Evolutionary conservation across 805 yeast genomes (phyloP).

Genomic region (Myxozyma mucilagina): DNA sequence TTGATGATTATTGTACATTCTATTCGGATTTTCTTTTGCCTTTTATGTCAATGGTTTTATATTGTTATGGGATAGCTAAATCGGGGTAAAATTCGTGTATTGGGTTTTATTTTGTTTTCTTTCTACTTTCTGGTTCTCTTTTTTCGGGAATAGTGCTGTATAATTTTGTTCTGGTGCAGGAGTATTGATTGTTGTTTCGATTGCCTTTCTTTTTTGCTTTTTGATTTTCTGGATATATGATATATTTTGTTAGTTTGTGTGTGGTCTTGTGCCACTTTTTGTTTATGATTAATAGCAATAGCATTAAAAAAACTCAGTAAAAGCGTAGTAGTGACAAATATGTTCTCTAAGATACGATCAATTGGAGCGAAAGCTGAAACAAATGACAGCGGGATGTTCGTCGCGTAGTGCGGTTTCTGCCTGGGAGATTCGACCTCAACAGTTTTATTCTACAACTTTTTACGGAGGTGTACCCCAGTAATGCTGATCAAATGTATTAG

Average conservation of each 20-base stretch:
- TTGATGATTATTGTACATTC: not conserved
- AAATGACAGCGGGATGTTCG: too few relatives aligned
- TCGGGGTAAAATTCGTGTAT: conserved; percentile 8
- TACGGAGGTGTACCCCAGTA: too few relatives aligned
- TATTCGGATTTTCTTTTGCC: not conserved
- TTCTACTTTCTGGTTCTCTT: not conserved
- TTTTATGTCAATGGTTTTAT: not conserved
- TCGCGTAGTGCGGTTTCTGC: too few relatives aligned
- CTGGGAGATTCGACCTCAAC: too few relatives aligned
- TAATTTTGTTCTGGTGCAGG: conserved; percentile 5
- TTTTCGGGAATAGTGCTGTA: not conserved
- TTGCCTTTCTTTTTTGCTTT: not conserved
- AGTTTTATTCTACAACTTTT: too few relatives aligned
- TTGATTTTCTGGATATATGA: not conserved
- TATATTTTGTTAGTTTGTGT: not conserved
- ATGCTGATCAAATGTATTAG: too few relatives aligned
- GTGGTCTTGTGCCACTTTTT: not conserved
- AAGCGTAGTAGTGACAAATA: not conserved
- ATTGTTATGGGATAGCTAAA: not conserved
- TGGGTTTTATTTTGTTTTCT: conserved; percentile 9
- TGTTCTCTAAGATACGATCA: too few relatives aligned
- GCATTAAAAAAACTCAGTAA: not conserved
- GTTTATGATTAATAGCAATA: not conserved
- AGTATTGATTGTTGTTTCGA: not conserved
- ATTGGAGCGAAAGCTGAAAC: too few relatives aligned